Evolutionary conservation across 441 rosid species (phyloP), one percentile per base, ranked within the genome.

Genomic region (Adansonia madagascariensis): DNA sequence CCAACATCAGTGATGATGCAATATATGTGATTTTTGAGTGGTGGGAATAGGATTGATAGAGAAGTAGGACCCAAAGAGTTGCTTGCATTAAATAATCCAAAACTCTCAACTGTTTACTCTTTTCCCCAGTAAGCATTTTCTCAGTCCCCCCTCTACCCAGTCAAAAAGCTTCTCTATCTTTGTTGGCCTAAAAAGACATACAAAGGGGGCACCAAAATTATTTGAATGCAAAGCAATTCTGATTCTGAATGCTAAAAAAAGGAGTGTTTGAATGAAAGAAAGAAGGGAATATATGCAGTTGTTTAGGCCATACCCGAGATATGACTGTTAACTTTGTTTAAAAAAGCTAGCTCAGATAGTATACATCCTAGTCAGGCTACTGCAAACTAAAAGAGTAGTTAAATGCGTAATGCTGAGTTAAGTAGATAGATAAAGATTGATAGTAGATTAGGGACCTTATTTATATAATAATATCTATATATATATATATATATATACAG

Each of bases 151-250:
- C 78, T 31, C 35, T 31, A 31, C 74, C 61, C 81, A 80, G 95
- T 90, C 89, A 91, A 90, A 92, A 90, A 91, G 93, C 86, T 84
- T 80, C 52, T 65, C 53, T 56, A 75, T 83, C 88, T 88, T 86
- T 84, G 83, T 76, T 87, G 84, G 92, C 89, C 88, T 83, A 83
- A 91, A 92, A 91, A 90, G 93, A 88, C 89, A 88, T 87, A 80
- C 89, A 88, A 90, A 85, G 90, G 80, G 84, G 82, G 82, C 88
- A 82, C 86, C 84, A 86, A 86, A 82, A 31, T 86, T 82, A 85
- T 88, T 86, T 85, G 91, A 92, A 88, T 80, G 80, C 87, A 89
- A 89, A 89, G 82, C 81, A 88, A 49, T 74, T 77, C 81, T 81
- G 78, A 79, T 31, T 31, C 35, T 31, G 35, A 56, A 78, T 78